Conservation (phyloP, 140 eudicot species). For the Anethum foeniculum region DNA sequence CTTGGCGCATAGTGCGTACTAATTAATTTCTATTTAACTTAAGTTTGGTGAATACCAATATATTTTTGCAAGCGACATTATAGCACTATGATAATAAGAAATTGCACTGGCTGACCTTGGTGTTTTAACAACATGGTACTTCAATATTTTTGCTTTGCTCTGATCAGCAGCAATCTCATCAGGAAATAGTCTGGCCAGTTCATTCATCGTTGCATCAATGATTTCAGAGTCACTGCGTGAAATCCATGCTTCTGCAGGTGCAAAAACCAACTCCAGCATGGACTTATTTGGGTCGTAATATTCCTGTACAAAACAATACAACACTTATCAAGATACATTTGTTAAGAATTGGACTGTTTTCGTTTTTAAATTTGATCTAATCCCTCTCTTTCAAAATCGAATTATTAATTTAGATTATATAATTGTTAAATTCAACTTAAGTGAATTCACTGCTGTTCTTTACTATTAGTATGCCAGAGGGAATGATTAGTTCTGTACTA, state of each 20-base stretch:
- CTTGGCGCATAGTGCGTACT: not conserved
- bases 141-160: conserved; percentile 95
- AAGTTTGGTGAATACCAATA: not conserved
- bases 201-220: conserved; percentile 92
- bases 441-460: not conserved
- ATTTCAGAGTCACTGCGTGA: conserved; percentile 79
- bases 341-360: not conserved
- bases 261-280: conserved; percentile 98
- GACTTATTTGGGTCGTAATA: conserved; percentile 80
- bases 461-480: not conserved
- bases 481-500: not conserved
- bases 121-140: conserved; percentile 95
- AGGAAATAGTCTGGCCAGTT: conserved; percentile 92
- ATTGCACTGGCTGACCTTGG: conserved; percentile 54
- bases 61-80: not conserved
- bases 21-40: not conserved
- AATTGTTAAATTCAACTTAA: not conserved
- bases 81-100: not conserved
- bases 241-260: conserved; percentile 99
- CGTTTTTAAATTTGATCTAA: not conserved
- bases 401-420: not conserved
- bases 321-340: not conserved
- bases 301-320: conserved; percentile 47
- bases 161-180: conserved; percentile 89
- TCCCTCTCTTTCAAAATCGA: not conserved